Evolutionary conservation across 2,329 filamentous ascomycete genomes (phyloP).

Genomic region (Sporothrix variecibatus): DNA sequence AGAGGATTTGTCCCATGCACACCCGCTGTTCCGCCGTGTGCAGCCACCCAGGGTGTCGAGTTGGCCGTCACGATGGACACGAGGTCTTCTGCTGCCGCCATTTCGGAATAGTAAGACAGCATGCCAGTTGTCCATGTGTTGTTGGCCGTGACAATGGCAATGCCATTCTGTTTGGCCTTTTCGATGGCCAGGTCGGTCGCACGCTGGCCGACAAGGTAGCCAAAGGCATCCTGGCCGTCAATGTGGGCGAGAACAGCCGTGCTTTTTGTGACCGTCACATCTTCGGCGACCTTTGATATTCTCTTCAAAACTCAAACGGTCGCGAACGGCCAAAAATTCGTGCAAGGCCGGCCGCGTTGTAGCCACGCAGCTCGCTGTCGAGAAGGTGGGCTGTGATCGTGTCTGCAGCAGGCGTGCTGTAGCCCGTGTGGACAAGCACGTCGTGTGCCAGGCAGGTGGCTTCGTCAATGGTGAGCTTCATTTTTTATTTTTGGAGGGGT

Average conservation of each 20-base stretch:
- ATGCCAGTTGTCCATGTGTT: conserved; percentile 12
- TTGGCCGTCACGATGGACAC: neutral
- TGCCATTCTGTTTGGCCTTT: neutral
- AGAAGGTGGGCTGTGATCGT: neutral
- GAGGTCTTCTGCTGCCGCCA: neutral
- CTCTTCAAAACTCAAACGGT: neutral
- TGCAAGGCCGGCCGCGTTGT: neutral
- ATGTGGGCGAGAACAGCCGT: conserved; percentile 2
- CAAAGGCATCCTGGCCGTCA: neutral
- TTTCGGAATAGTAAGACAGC: conserved; percentile 9
- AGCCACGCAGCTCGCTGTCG: conserved; percentile 5
- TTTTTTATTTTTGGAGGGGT: neutral
- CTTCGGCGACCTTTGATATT: neutral
- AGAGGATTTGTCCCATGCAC: neutral
- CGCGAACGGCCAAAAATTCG: neutral
- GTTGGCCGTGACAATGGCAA: conserved; percentile 1
- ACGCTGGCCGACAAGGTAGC: conserved; percentile 1
- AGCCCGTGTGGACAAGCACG: neutral
- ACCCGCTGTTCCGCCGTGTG: neutral
- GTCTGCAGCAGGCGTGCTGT: neutral
- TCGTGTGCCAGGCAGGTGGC: neutral
- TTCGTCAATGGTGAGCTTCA: neutral
- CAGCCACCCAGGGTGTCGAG: conserved; percentile 1
- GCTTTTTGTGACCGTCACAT: neutral
- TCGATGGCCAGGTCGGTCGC: neutral